These are phyloP conservation scores for Fusarium sp. DNA, from an alignment of 2,329 filamentous ascomycete species.

Conservation along the genomic window DNA sequence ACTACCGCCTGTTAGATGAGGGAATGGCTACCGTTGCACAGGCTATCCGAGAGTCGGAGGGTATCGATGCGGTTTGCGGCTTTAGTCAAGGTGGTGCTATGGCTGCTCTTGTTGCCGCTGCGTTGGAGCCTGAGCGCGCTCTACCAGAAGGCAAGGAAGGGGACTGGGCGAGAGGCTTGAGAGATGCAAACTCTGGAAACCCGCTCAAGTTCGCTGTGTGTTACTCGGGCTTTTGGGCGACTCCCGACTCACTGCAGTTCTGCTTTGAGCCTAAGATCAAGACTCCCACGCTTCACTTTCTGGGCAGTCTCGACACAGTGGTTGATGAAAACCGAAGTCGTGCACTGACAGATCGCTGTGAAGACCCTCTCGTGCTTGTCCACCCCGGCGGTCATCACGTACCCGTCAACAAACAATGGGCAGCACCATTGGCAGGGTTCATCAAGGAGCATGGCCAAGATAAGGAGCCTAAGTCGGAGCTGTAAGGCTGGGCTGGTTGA, in stretches of 20 bases:
- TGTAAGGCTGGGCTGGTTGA: conserved; percentile 29
- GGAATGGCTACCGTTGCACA: conserved; percentile 74
- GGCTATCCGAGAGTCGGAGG: conserved; percentile 70
- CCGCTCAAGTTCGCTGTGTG: conserved; percentile 76
- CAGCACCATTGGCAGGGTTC: conserved; percentile 79
- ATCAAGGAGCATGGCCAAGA: conserved; percentile 60
- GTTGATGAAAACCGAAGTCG: conserved; percentile 82
- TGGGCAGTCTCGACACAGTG: conserved; percentile 87
- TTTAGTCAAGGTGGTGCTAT: conserved; percentile 84
- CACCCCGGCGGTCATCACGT: conserved; percentile 94
- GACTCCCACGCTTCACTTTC: conserved; percentile 83
- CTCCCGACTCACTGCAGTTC: conserved; percentile 69
- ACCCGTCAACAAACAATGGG: conserved; percentile 84
- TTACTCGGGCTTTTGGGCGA: conserved; percentile 82
- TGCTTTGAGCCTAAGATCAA: conserved; percentile 77
- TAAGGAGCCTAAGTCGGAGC: conserved; percentile 41
- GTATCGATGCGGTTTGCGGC: conserved; percentile 82
- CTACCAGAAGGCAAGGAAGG: conserved; percentile 47
- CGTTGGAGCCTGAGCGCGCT: conserved; percentile 68
- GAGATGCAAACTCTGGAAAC: conserved; percentile 60
- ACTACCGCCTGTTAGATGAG: conserved; percentile 76
- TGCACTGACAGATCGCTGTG: conserved; percentile 74
- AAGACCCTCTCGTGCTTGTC: conserved; percentile 65
- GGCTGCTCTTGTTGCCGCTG: conserved; percentile 76
- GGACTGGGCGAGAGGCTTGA: conserved; percentile 59